Evolutionary conservation across 164 flowering plant species (phyloP).

Genomic region (Santalum album): DNA sequence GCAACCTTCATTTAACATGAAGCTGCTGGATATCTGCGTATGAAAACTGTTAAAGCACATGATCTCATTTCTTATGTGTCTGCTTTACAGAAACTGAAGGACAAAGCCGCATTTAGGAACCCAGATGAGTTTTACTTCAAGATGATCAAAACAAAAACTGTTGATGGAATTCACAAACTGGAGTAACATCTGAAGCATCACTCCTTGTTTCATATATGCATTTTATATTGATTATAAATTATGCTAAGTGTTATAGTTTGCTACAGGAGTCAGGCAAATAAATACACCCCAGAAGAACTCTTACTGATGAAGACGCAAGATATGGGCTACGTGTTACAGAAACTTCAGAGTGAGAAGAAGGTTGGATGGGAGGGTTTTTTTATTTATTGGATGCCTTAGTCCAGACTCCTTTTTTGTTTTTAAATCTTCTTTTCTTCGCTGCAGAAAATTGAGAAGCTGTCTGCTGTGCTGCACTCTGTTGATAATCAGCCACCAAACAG

Average conservation of each 20-base stretch:
- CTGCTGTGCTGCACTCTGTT: constrained; percentile 42
- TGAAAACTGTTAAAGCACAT: background rate
- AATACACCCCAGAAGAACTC: constrained; percentile 65
- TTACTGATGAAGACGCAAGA: constrained; percentile 92
- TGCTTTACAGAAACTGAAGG: constrained; percentile 57
- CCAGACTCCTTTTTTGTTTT: constrained; percentile 10
- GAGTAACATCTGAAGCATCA: constrained; percentile 31
- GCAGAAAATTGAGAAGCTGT: constrained; percentile 81
- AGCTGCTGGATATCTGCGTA: background rate
- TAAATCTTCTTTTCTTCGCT: constrained; percentile 3
- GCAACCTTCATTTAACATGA: background rate
- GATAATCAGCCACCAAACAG: constrained; percentile 42
- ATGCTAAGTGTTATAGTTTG: background rate
- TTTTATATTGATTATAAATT: background rate
- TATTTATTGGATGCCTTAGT: no score
- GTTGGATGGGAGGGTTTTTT: constrained; percentile 17
- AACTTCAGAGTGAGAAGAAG: constrained; percentile 70
- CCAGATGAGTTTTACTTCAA: constrained; percentile 87
- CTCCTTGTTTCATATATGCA: background rate
- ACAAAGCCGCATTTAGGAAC: constrained; percentile 75
- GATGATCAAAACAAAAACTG: constrained; percentile 60
- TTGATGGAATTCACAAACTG: constrained; percentile 60
- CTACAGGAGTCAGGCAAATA: constrained; percentile 56
- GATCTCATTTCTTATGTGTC: constrained; percentile 4
- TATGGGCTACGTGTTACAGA: constrained; percentile 71